Evolutionary conservation across 2,329 filamentous ascomycete genomes (phyloP), one percentile per base, ranked within the genome.

Genomic region (Clonostachys sp.): DNA sequence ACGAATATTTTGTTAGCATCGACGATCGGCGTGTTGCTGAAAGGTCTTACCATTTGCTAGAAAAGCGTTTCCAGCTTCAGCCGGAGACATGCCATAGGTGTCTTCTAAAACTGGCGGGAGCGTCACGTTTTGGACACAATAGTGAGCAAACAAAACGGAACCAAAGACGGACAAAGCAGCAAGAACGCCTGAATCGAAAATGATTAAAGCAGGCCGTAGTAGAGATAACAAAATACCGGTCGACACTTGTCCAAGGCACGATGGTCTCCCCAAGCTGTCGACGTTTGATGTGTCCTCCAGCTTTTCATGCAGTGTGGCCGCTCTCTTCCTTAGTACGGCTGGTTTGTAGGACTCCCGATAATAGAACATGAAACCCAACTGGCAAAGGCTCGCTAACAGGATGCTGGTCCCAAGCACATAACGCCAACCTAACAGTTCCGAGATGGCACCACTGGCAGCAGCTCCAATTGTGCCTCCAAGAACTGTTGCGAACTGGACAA

Each of bases 291-390:
- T 30, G 9, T 14, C n/a, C 7, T 42, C 41, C 16, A 24, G 5
- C 4, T 10, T 16, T 17, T 16, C 41, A 14, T 14, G 3, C 24
- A 17, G 14, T 24, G 38, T 33, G 13, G 20, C 44, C 12, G 5
- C 48, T 34, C 41, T 43, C 10, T 64, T 63, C 41, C 68, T 59
- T 39, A 84, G 60, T 42, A 85, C 80, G 1, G 71, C 64, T 38
- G 81, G 69, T 55, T 75, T 77, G 60, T 85, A 86, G 12, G 83
- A 86, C 63, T 86, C 83, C 6, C 71, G 63, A 55, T 78, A 80
- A 54, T 65, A 72, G 1, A 63, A 62, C 9, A 83, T 57, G 51
- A 83, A 78, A 5, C 72, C 45, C 0, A 77, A 35, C 58, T 80
- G 78, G 51, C 74, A 79, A 3, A 66, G 51, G 8, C 66, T 57